Percentiles rank a stretch among this genome's conserved stretches.
Evolutionary conservation across 2,329 filamentous ascomycete species (phyloP).

Genomic region (Cytospora piceae): DNA sequence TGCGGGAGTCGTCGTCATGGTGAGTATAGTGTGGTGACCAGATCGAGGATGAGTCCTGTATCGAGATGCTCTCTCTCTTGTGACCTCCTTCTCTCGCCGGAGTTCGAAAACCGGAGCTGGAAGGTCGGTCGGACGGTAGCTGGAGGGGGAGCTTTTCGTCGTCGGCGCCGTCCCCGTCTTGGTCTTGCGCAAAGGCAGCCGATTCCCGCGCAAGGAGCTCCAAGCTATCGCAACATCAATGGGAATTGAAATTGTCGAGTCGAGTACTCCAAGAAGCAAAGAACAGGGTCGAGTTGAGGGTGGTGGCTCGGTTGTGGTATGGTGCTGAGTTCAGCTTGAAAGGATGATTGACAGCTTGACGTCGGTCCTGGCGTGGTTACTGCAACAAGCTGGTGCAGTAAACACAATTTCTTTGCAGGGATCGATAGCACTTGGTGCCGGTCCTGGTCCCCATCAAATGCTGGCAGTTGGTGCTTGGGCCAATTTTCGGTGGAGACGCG

Average conservation of each 20-base stretch:
- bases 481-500: slow-evolving; percentile 34
- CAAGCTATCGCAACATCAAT: slow-evolving; percentile 40
- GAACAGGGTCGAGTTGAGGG: background rate
- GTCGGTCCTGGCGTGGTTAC: slow-evolving; percentile 3
- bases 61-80: background rate
- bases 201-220: slow-evolving; percentile 10
- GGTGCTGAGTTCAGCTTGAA: slow-evolving; percentile 8
- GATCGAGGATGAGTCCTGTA: slow-evolving; percentile 3
- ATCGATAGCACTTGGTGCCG: slow-evolving; percentile 1
- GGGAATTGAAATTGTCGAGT: slow-evolving; percentile 29
- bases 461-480: slow-evolving; percentile 7
- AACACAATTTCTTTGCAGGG: slow-evolving; percentile 32
- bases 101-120: background rate
- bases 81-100: background rate
- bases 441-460: background rate
- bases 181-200: slow-evolving; percentile 27
- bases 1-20: slow-evolving; percentile 65
- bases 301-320: slow-evolving; percentile 17
- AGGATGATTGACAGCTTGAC: slow-evolving; percentile 10
- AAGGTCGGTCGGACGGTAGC: slow-evolving; percentile 4
- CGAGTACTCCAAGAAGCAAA: slow-evolving; percentile 20
- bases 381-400: slow-evolving; percentile 25
- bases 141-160: background rate
- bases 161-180: slow-evolving; percentile 14
- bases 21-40: slow-evolving; percentile 18